Evolutionary conservation across 305 asterid genomes (phyloP), one percentile per base, ranked within the genome.

Genomic region (Plantago rigida): DNA sequence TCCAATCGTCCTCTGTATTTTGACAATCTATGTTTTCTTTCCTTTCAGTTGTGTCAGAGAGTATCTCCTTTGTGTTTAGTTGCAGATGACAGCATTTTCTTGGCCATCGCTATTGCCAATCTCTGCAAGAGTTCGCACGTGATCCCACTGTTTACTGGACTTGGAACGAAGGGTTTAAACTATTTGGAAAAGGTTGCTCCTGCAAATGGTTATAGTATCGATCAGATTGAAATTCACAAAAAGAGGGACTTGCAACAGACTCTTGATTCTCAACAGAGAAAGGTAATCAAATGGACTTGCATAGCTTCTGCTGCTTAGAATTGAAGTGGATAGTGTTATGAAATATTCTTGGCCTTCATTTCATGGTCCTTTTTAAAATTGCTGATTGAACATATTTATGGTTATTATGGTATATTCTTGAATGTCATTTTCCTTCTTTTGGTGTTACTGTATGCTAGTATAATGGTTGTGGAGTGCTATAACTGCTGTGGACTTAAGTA

Each of bases 31-130:
- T 60, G 47, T 47, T 55, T 55, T 75, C 72, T 52, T 51, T 15
- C 57, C 62, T 65, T 73, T 66, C 81, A 91, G 98, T 41, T 87
- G 79, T 68, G 67, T 74, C 87, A 78, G 65, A 84, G 65, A 69
- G 75, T 26, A 62, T 52, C 71, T 57, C 84, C 93, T 26, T 68
- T 87, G 72, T 87, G 94, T 68, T 56, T 87, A 62, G 80, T 87
- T 68, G 87, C 86, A 60, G 98, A 91, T 73, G 98, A 91, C 73
- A 86, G 95, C 78, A 73, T 84, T 71, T 91, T 91, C 80, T 71
- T 80, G 69, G 41, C 94, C 36, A 51, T 82, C 69, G 82, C 94
- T 59, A 51, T 78, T 51, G 82, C 88, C 61, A 65, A 52, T 75
- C 80, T 86, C 73, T 71, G 81, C 60, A 78, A 80, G 70, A 80